Conservation (phyloP, 1,284 basidiomycete genomes). For the Sanghuangporus weigelae region DNA sequence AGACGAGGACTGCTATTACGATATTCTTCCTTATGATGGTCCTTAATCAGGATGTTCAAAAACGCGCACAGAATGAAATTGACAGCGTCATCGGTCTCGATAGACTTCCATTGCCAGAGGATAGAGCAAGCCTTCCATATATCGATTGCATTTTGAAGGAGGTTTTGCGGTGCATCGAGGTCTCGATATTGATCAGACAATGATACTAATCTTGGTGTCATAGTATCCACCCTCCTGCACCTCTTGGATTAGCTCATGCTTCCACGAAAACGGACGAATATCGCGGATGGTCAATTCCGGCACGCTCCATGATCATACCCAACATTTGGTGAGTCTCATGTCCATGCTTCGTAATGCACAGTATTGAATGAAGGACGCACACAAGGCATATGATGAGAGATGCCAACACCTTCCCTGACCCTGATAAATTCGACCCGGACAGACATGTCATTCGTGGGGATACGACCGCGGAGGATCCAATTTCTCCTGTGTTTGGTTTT, state of each 20-base stretch:
- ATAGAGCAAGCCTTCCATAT: constrained; percentile 24
- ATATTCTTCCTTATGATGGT: constrained; percentile 12
- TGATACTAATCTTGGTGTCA: not conserved
- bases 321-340: constrained; percentile 17
- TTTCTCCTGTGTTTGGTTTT: not conserved
- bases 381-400: constrained; percentile 17
- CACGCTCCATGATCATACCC: constrained; percentile 8
- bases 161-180: constrained; percentile 20
- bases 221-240: not conserved
- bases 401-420: constrained; percentile 5
- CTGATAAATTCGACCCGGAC: constrained; percentile 10
- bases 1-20: constrained; percentile 4
- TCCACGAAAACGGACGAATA: constrained; percentile 9
- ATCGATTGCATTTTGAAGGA: constrained; percentile 27
- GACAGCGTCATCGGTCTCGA: constrained; percentile 12
- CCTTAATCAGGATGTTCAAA: constrained; percentile 1
- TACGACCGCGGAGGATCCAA: not conserved
- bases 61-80: constrained; percentile 12
- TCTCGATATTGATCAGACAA: not conserved
- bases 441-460: not conserved
- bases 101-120: constrained; percentile 25
- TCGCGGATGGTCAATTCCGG: constrained; percentile 13
- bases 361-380: not conserved
- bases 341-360: not conserved
- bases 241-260: constrained; percentile 1